Evolutionary conservation across 169 alveolate genomes (phyloP), one percentile per base, ranked within the genome.

Genomic region (Perkinsus chesapeaki): DNA sequence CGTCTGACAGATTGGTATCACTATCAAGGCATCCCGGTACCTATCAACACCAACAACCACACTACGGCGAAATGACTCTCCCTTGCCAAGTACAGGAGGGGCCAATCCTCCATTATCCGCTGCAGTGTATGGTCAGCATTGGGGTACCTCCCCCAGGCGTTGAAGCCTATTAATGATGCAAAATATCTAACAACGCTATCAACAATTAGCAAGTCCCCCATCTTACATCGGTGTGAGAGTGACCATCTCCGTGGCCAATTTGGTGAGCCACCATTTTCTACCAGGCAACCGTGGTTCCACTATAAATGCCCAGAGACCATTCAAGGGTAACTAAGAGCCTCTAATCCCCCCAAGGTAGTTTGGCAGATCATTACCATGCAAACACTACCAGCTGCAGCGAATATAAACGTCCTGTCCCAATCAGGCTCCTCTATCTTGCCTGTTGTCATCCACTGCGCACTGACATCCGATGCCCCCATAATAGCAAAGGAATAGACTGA

Each of bases 71-170:
- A n/a, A n/a, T n/a, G 72, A 47, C 27, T 10, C 72, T 47, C 9
- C 72, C 72, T 47, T 47, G 72, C 19, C 72, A 47, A 19, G 82
- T 60, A 60, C 82, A 60, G 82, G 0, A 60, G 82, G 0, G 82
- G 82, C 82, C 82, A 60, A 60, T 60, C 82, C 82, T 60, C 82
- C 82, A 60, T 60, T 60, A 60, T 60, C 82, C 82, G 82, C 37
- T 20, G 37, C 82, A 60, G 82, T 34, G 82, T 60, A 60, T 60
- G 31, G 82, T 60, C 82, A 60, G 82, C 31, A 34, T 60, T 60
- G 31, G 82, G 82, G 27, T 60, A 60, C 31, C 82, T 27, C 23
- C 82, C 82, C 82, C 82, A 60, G 12, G 82, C 82, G 82, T 60
- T 60, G 82, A 60, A 60, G 82, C 82, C 82, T 1, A 60, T 60